phyloP scores from a whole-genome alignment of 2,329 filamentous ascomycete species.

The Calonectria honghensis region DNA sequence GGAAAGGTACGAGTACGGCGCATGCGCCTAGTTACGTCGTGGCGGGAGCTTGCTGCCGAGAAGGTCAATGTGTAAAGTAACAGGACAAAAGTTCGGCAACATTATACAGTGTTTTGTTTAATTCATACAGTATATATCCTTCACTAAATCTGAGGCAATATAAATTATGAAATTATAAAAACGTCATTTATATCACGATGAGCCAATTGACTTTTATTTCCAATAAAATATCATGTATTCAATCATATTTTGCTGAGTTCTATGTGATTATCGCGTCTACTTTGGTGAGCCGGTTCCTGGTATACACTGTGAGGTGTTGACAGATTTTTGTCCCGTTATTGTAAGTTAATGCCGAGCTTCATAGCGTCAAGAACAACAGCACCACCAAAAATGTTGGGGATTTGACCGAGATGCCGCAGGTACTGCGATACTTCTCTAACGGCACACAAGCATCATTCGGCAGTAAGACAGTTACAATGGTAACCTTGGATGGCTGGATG shows the following conservation, averaged over 20 bases:
- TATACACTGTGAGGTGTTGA: background rate
- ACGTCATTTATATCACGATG: background rate
- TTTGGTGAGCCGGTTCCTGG: background rate
- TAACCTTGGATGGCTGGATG: background rate
- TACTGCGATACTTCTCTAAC: background rate
- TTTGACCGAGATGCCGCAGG: background rate
- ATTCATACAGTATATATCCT: background rate
- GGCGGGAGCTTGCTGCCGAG: conserved; percentile 44
- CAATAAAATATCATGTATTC: background rate
- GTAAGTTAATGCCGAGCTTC: conserved; percentile 24
- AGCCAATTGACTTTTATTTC: background rate
- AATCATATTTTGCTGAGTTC: background rate
- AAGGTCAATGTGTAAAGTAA: conserved; percentile 3
- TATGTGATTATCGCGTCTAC: background rate
- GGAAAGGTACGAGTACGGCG: conserved; percentile 42
- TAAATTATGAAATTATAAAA: background rate
- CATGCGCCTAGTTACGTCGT: conserved; percentile 44
- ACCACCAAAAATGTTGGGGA: background rate
- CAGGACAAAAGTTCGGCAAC: background rate
- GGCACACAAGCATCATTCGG: background rate
- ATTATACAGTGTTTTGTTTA: background rate
- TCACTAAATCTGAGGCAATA: background rate
- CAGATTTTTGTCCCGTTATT: background rate
- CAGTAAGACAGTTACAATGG: conserved; percentile 1
- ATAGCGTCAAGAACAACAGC: background rate